Percentiles rank a stretch among this genome's conserved stretches.
phyloP scores from a whole-genome alignment of 2,329 filamentous ascomycete species.

The Diaporthe ilicicola region DNA sequence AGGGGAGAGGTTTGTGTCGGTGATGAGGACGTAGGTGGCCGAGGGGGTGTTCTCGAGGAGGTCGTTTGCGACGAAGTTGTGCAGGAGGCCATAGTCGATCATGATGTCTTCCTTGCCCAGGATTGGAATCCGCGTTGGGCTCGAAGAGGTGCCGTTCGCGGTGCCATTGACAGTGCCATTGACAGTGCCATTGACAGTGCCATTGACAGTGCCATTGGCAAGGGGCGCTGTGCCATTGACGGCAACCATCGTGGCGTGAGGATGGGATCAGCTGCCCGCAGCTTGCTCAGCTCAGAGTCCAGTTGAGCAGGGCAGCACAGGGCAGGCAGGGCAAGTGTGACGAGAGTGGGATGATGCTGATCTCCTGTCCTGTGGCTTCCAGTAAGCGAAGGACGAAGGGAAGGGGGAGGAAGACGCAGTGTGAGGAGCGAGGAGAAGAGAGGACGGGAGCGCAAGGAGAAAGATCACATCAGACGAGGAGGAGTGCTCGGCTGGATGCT shows the following conservation, averaged over 20 bases:
- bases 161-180: slow-evolving; percentile 24
- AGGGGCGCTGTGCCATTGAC: slow-evolving; percentile 33
- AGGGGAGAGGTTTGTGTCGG: slow-evolving; percentile 88
- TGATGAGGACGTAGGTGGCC: slow-evolving; percentile 95
- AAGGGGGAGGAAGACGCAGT: not conserved
- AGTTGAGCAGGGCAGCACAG: slow-evolving; percentile 11
- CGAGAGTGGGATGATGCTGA: not conserved
- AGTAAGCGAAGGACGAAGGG: not conserved
- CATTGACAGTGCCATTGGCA: slow-evolving; percentile 39
- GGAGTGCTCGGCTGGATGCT: not conserved
- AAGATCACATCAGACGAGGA: slow-evolving; percentile 19
- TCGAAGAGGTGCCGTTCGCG: slow-evolving; percentile 35
- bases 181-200: slow-evolving; percentile 40
- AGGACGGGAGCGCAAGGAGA: not conserved
- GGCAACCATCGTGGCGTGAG: slow-evolving; percentile 34
- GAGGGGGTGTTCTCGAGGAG: slow-evolving; percentile 79
- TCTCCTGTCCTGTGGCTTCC: not conserved
- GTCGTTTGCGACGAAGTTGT: slow-evolving; percentile 81
- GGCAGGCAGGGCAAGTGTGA: not conserved
- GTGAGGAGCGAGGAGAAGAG: not conserved
- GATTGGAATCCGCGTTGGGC: slow-evolving; percentile 75
- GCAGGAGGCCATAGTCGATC: slow-evolving; percentile 91
- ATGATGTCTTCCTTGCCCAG: slow-evolving; percentile 90
- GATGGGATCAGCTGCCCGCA: slow-evolving; percentile 24
- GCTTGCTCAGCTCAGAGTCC: slow-evolving; percentile 24